phyloP scores from a whole-genome alignment of 495 filamentous ascomycete species.

The Thermochaetoides thermophila region DNA sequence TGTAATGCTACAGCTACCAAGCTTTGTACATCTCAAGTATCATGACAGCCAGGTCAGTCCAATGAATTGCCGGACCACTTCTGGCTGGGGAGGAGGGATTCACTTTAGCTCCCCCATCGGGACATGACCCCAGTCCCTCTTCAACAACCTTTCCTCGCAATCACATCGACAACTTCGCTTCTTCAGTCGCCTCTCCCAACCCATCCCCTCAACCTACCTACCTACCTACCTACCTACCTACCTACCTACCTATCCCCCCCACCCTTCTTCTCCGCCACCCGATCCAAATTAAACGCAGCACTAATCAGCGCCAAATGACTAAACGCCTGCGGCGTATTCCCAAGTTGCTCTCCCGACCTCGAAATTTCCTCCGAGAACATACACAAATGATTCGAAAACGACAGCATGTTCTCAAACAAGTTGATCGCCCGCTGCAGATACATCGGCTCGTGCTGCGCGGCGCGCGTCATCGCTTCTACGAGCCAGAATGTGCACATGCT shows the following conservation, averaged over 20 bases:
- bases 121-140: no score
- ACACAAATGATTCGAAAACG: slow-evolving; percentile 54
- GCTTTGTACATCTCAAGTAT: no score
- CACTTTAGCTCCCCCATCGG: no score
- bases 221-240: not conserved
- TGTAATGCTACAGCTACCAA: no score
- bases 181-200: not conserved
- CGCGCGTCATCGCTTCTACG: slow-evolving; percentile 58
- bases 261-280: slow-evolving; percentile 22
- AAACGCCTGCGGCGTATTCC: slow-evolving; percentile 63
- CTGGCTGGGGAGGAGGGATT: no score
- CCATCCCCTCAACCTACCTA: not conserved
- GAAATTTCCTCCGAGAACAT: slow-evolving; percentile 70
- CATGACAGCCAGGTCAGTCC: no score
- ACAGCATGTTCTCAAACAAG: slow-evolving; percentile 59
- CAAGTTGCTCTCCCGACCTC: slow-evolving; percentile 51
- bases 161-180: no score
- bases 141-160: no score
- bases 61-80: no score
- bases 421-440: slow-evolving; percentile 48
- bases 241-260: not conserved
- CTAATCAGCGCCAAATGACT: slow-evolving; percentile 57
- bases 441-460: slow-evolving; percentile 46
- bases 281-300: slow-evolving; percentile 57
- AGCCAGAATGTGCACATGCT: slow-evolving; percentile 71